Evolutionary conservation across 164 flowering plant species (phyloP).

Genomic region (Euptelea pleiosperma): DNA sequence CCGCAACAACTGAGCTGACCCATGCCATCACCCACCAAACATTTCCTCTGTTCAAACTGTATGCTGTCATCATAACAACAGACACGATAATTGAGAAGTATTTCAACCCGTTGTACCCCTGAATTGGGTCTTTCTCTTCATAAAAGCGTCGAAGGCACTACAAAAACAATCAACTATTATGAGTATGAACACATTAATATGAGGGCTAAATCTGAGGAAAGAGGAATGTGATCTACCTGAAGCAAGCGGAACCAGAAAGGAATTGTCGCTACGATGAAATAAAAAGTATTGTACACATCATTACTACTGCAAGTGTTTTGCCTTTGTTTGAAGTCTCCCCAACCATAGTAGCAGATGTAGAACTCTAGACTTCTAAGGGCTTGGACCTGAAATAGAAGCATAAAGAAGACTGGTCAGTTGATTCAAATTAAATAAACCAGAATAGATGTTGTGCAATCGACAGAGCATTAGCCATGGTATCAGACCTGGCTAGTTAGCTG

Average conservation of each 20-base stretch:
- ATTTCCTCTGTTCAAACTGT: conserved; percentile 26
- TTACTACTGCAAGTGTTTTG: conserved; percentile 32
- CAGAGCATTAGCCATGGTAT: neutral
- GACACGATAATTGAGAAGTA: conserved; percentile 63
- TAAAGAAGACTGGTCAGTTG: neutral
- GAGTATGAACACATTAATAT: neutral
- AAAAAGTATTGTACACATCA: conserved; percentile 30
- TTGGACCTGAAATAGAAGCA: conserved; percentile 49
- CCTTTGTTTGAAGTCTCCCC: conserved; percentile 59
- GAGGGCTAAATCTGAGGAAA: neutral
- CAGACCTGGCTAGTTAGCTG: conserved; percentile 69
- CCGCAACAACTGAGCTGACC: conserved; percentile 46
- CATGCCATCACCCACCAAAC: conserved; percentile 50
- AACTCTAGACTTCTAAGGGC: conserved; percentile 65
- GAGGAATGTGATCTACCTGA: conserved; percentile 15
- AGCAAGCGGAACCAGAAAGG: conserved; percentile 29
- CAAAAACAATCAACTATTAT: conserved; percentile 1
- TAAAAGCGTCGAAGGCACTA: conserved; percentile 65
- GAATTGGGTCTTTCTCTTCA: conserved; percentile 56
- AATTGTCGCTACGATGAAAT: conserved; percentile 23
- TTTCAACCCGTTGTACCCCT: conserved; percentile 59
- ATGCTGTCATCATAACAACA: conserved; percentile 58
- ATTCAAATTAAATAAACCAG: neutral
- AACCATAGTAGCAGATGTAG: conserved; percentile 72
- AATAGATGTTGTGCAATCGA: neutral